Conservation (phyloP, 805 yeast species). For the Candida taoyuanica region DNA sequence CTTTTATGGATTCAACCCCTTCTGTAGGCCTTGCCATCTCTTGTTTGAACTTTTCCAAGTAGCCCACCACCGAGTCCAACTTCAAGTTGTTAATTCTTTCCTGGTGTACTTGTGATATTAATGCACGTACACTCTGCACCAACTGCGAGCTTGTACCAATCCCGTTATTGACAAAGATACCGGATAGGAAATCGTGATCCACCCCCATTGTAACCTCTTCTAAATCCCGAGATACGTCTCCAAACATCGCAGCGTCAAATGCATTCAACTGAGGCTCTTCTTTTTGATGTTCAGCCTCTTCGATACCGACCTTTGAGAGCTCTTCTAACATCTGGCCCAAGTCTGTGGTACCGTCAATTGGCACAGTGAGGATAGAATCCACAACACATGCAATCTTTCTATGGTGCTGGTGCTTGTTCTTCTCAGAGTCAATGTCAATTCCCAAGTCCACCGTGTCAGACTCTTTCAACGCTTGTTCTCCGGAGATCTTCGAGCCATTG, state of each 20-base stretch:
- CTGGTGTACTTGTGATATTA: conserved; percentile 51
- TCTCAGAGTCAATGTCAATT: conserved; percentile 69
- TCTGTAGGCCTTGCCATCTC: not conserved
- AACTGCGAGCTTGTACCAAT: conserved; percentile 52
- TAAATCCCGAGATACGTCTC: conserved; percentile 45
- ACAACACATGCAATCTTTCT: conserved; percentile 82
- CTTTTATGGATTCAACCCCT: not conserved
- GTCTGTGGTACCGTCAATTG: conserved; percentile 30
- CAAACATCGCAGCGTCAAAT: conserved; percentile 58
- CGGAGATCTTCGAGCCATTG: conserved; percentile 61
- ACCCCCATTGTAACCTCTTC: conserved; percentile 49
- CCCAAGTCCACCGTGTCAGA: conserved; percentile 93
- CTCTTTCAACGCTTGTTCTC: conserved; percentile 59
- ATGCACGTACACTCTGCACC: conserved; percentile 48
- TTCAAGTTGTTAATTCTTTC: conserved; percentile 57
- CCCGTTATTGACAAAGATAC: conserved; percentile 55
- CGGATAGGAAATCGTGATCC: conserved; percentile 44
- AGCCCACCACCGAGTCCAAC: conserved; percentile 48
- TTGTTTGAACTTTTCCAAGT: conserved; percentile 44
- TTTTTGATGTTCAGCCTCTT: conserved; percentile 20
- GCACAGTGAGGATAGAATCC: conserved; percentile 59
- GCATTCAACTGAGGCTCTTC: conserved; percentile 27
- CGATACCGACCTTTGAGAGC: conserved; percentile 4
- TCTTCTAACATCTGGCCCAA: conserved; percentile 13
- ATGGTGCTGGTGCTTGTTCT: conserved; percentile 52